A percentile compares a stretch with the other conserved stretches of the same genome.
Evolutionary conservation across 345 rosid species (phyloP).

Genomic region (Pistacia vera): DNA sequence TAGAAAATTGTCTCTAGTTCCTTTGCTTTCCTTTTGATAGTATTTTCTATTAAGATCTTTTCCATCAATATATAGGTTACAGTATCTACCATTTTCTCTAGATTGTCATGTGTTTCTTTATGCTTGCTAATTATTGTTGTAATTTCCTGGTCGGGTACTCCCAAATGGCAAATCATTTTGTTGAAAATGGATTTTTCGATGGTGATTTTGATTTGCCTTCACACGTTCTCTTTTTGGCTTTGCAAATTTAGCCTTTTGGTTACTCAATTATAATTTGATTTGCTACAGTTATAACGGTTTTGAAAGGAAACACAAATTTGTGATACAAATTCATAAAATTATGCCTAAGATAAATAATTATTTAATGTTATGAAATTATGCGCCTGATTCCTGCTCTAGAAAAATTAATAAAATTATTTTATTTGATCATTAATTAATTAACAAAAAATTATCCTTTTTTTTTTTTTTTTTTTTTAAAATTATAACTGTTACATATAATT

Average conservation of each 20-base stretch:
- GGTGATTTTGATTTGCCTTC: conserved; percentile 40
- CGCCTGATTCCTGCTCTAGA: too few species aligned
- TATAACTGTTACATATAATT: too few species aligned
- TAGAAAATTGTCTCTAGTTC: too few species aligned
- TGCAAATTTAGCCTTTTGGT: background rate
- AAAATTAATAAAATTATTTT: too few species aligned
- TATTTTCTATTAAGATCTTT: background rate
- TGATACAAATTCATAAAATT: too few species aligned
- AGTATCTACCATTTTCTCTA: background rate
- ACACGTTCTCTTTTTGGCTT: background rate
- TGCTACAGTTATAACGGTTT: conserved; percentile 77
- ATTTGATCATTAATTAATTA: too few species aligned
- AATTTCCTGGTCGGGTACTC: conserved; percentile 83
- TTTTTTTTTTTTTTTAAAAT: too few species aligned
- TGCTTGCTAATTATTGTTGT: conserved; percentile 10
- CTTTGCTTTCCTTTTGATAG: background rate
- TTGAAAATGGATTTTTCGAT: conserved; percentile 83
- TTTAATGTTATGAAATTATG: too few species aligned
- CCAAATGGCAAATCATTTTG: conserved; percentile 91
- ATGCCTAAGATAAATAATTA: too few species aligned
- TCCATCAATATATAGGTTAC: too few species aligned
- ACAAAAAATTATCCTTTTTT: too few species aligned
- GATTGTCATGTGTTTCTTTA: background rate
- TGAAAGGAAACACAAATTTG: conserved; percentile 58
- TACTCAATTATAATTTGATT: conserved; percentile 2